Percentiles rank a stretch among this genome's conserved stretches.
phyloP scores from a whole-genome alignment of 306 rosid species.

The Inga oerstediana region DNA sequence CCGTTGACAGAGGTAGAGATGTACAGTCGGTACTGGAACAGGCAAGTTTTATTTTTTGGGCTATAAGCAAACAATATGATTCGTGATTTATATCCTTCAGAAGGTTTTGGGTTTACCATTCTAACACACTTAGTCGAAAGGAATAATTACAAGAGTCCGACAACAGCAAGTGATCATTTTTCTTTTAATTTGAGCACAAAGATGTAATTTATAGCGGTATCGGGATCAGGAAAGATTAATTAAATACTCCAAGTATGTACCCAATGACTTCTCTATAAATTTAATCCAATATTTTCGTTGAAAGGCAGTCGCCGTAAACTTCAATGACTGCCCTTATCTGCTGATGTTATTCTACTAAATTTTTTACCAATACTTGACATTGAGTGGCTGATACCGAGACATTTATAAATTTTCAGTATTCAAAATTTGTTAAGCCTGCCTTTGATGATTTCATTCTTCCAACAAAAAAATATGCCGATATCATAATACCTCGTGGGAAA shows the following conservation, averaged over 20 bases:
- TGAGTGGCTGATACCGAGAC: conserved; percentile 34
- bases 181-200: too few relatives aligned
- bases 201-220: too few relatives aligned
- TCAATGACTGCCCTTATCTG: conserved; percentile 1
- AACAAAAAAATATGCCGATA: conserved; percentile 93
- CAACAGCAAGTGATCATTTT: background rate
- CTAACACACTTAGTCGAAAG: background rate
- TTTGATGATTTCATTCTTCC: conserved; percentile 95
- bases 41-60: conserved; percentile 42
- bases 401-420: conserved; percentile 60
- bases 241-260: background rate
- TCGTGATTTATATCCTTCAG: background rate
- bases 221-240: too few relatives aligned
- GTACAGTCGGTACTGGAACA: conserved; percentile 87
- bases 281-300: background rate
- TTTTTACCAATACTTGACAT: conserved; percentile 17
- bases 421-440: conserved; percentile 93
- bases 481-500: conserved; percentile 90
- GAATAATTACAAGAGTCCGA: background rate
- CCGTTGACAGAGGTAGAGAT: conserved; percentile 91
- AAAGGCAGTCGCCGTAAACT: background rate
- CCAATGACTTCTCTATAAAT: background rate
- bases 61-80: conserved; percentile 8
- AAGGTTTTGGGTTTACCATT: background rate
- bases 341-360: background rate